Percentiles rank a stretch among this genome's conserved stretches.
Evolutionary conservation across 208 protist genomes (phyloP).

Genomic region (Porcisia hertigi): DNA sequence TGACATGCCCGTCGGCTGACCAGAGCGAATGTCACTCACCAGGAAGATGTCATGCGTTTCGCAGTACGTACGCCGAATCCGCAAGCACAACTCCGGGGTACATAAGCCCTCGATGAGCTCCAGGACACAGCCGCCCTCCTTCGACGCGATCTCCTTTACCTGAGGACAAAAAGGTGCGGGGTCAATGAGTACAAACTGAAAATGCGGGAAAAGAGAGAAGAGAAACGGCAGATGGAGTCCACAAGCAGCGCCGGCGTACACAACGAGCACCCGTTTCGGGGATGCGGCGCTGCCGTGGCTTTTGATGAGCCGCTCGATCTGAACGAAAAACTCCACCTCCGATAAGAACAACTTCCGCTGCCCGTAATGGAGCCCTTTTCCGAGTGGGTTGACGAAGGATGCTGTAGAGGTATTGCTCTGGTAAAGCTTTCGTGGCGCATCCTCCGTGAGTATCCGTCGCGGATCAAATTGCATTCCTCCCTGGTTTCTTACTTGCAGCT

Average conservation of each 20-base stretch:
- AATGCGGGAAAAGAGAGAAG: constrained; percentile 63
- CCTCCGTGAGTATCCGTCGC: constrained; percentile 38
- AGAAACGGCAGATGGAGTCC: constrained; percentile 93
- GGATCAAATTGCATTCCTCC: constrained; percentile 53
- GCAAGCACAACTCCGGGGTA: constrained; percentile 88
- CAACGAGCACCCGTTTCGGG: constrained; percentile 50
- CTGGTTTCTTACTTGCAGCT: neutral
- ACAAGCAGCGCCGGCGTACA: constrained; percentile 95
- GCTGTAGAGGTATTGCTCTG: constrained; percentile 42
- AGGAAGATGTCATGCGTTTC: constrained; percentile 76
- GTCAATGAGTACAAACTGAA: constrained; percentile 93
- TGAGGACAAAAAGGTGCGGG: constrained; percentile 83
- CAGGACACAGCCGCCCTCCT: constrained; percentile 44
- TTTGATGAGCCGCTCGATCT: constrained; percentile 7
- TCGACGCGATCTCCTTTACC: constrained; percentile 43
- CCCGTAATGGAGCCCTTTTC: constrained; percentile 93
- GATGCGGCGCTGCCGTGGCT: neutral
- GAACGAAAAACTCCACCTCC: constrained; percentile 93
- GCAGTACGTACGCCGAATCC: constrained; percentile 54
- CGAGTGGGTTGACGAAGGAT: constrained; percentile 41
- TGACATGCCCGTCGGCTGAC: constrained; percentile 54
- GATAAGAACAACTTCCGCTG: constrained; percentile 95
- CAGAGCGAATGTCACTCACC: constrained; percentile 92
- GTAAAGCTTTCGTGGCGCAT: constrained; percentile 53
- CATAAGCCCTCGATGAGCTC: constrained; percentile 87